These are phyloP conservation scores for Candida gigantensis DNA, from an alignment of 1,139 yeast species.

Conservation along the genomic window DNA sequence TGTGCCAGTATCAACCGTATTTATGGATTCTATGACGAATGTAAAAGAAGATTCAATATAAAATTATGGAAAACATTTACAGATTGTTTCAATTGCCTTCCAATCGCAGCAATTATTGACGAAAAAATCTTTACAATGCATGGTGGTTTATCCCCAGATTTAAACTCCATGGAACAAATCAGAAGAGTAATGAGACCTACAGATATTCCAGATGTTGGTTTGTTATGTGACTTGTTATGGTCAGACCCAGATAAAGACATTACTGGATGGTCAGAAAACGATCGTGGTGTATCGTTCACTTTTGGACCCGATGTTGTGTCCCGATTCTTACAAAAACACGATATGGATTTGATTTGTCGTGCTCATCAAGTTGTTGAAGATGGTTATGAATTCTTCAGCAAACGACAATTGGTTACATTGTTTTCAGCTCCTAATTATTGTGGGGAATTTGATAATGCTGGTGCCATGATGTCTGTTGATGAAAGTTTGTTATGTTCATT, in stretches of 20 bases:
- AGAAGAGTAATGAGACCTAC: slow-evolving; percentile 99
- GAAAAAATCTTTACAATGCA: slow-evolving; percentile 98
- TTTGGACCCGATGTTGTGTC: slow-evolving; percentile 98
- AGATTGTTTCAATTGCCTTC: slow-evolving; percentile 96
- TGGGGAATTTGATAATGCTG: slow-evolving; percentile 98
- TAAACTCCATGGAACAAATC: slow-evolving; percentile 96
- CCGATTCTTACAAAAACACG: slow-evolving; percentile 91
- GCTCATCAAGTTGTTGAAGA: slow-evolving; percentile 99
- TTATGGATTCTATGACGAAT: slow-evolving; percentile 96
- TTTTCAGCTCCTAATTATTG: slow-evolving; percentile 97
- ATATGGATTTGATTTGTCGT: slow-evolving; percentile 94
- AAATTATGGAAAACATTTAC: slow-evolving; percentile 98
- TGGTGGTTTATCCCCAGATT: slow-evolving; percentile 96
- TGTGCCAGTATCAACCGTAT: slow-evolving; percentile 96
- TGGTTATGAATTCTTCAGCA: slow-evolving; percentile 95
- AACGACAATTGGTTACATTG: slow-evolving; percentile 91
- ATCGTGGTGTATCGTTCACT: slow-evolving; percentile 95
- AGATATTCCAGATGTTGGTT: slow-evolving; percentile 95
- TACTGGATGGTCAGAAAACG: slow-evolving; percentile 98
- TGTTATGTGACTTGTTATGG: slow-evolving; percentile 95
- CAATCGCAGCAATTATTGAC: slow-evolving; percentile 96
- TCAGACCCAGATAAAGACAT: slow-evolving; percentile 98
- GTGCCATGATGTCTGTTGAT: slow-evolving; percentile 99
- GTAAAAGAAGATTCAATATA: slow-evolving; percentile 95
- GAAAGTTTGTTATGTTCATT: slow-evolving; percentile 93